Evolutionary conservation across 306 rosid species (phyloP).

Genomic region (Quercus dentata): DNA sequence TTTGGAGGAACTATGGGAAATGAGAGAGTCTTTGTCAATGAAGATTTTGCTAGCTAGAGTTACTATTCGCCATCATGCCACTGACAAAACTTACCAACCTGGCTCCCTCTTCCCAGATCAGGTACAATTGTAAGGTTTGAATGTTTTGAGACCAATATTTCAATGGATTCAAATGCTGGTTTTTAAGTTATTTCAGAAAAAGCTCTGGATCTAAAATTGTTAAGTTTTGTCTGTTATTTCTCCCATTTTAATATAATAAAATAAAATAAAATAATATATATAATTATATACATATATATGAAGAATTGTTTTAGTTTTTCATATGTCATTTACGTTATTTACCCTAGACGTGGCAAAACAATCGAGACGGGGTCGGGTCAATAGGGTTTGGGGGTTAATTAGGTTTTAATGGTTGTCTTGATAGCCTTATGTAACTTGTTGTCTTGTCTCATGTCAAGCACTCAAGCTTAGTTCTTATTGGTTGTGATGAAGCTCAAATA

Average conservation of each 20-base stretch:
- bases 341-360: no score
- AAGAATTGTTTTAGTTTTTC: not conserved
- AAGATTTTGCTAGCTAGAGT: constrained; percentile 61
- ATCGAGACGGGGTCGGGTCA: no score
- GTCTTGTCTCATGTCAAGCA: no score
- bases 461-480: no score
- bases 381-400: no score
- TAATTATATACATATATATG: no score
- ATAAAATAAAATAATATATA: no score
- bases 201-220: constrained; percentile 13
- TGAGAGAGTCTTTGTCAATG: constrained; percentile 67
- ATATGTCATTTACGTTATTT: not conserved
- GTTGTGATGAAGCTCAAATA: no score
- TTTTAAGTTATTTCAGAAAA: constrained; percentile 2
- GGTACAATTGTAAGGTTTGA: constrained; percentile 42
- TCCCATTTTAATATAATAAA: not conserved
- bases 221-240: not conserved
- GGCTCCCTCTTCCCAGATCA: constrained; percentile 81
- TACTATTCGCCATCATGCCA: constrained; percentile 82
- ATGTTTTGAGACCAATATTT: constrained; percentile 2
- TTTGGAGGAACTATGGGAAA: constrained; percentile 80
- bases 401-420: no score
- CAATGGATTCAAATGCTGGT: not conserved
- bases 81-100: constrained; percentile 75
- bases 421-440: no score